phyloP scores from a whole-genome alignment of 805 yeast species.

The Nakazawaea anatomiae region DNA sequence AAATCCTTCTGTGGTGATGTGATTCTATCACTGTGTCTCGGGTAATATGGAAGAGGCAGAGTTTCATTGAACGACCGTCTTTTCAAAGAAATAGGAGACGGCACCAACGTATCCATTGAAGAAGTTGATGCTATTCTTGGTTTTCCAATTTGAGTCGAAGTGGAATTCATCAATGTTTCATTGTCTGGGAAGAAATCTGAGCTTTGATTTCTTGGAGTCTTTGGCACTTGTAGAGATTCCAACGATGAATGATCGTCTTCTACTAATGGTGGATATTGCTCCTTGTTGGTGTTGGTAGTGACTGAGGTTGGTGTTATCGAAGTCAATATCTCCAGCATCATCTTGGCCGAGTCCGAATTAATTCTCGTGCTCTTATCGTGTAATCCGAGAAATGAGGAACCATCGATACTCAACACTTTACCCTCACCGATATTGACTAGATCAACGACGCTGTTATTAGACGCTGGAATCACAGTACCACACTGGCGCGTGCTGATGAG shows the following conservation, averaged over 20 bases:
- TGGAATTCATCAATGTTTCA: neutral
- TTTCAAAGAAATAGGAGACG: neutral
- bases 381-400: slow-evolving; percentile 49
- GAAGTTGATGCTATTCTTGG: slow-evolving; percentile 1
- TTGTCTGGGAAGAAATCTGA: neutral
- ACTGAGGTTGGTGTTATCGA: neutral
- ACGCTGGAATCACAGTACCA: slow-evolving; percentile 59
- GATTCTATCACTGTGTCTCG: neutral
- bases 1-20: neutral
- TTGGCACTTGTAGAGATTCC: neutral
- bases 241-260: neutral
- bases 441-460: slow-evolving; percentile 42
- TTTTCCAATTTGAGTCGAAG: neutral
- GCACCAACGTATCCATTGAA: slow-evolving; percentile 2
- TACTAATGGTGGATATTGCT: neutral
- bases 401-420: slow-evolving; percentile 47
- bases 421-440: slow-evolving; percentile 34
- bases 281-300: no score
- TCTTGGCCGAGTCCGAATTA: neutral
- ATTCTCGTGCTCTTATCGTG: slow-evolving; percentile 26
- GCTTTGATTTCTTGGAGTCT: neutral
- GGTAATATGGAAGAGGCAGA: neutral
- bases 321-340: slow-evolving; percentile 3
- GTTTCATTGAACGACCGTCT: neutral
- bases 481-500: slow-evolving; percentile 41